Evolutionary conservation across 176 grass and related monocot species (phyloP), one percentile per base, ranked within the genome.

Genomic region (Lolium perenne): DNA sequence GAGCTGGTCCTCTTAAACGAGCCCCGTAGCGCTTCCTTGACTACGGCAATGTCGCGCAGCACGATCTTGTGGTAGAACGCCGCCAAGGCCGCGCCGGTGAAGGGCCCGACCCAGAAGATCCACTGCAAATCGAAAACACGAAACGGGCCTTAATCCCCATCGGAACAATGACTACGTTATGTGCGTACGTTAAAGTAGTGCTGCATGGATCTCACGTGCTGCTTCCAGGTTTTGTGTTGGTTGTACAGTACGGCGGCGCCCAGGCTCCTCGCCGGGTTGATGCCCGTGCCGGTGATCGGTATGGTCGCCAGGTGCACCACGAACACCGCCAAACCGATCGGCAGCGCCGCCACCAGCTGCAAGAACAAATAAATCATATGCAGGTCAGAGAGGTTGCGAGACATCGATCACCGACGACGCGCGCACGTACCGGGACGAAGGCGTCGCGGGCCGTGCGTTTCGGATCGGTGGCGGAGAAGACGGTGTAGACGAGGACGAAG

Each of bases 401-500:
- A 40, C 32, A 41, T 59, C 20, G 56, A 59, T 21, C 56, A 23
- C 20, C 38, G 40, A 71, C 20, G n/a, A 75, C 22, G 7, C 20
- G 40, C 10, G 20, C 2, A 21, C 82, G 62, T 74, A 95, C 94
- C 0, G 94, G 91, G 26, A 97, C 58, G 74, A 89, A 91, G 55
- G 89, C 81, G 85, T 99, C 97, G 61, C 94, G 97, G n/a, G 97
- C 97, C 79, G 53, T 99, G 86, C 97, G 97, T 88, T 99, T 99
- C 68, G 97, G 94, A 60, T 99, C 97, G 71, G 97, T 99, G 84
- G 97, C 97, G 67, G 97, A 94, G 97, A 99, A 99, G 91, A 99
- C 97, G 71, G 97, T 96, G 94, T 99, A 99, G 18, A 94, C 94
- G 71, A 99, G 97, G 0, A 99, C 97, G 86, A 99, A 96, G 60